Base-by-base conservation (phyloP, 2,329 filamentous ascomycete species). In the Fusarium subtropicale region DNA sequence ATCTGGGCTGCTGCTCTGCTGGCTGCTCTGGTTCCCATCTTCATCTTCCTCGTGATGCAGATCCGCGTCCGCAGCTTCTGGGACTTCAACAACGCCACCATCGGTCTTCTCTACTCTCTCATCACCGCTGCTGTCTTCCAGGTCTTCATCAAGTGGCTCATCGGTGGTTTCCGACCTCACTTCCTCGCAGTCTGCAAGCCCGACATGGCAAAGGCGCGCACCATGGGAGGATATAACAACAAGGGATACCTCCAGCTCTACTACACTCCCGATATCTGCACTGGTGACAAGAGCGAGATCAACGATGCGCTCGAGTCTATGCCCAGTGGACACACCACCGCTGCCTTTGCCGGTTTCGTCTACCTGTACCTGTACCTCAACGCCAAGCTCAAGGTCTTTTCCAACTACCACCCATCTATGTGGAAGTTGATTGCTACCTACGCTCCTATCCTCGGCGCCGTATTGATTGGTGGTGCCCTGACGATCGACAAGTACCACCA, bases 401-500 rank as follows among this genome's bases (percentile, higher is more conserved):
- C 87, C 67, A 90, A 92, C 81, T 90, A 91, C 76, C 91, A 92
- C 75, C 87, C 91, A 0, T 83, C 88, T 15, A 88, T 92, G 85
- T 93, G 91, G 91, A 93, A 93, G 80, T 79, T 92, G 15, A 81
- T 91, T 33, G 85, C 83, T 18, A 81, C 88, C 26, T 91, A 90
- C 72, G 84, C 87, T 0, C 91, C 91, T 0, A 79, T 93, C 4
- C 86, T 93, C 0, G 89, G 88, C 4, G 91, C 91, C 0, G 84
- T 83, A 4, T 81, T 93, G 4, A 92, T 93, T 44, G 90, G 86
- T 2, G 90, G 90, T 8, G 87, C 89, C 0, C 80, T 93, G 12
- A 92, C 90, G 1, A 92, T 93, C 59, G 88, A 93, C 68, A 87
- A 92, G 75, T 92, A 84, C 76, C 91, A 94, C 79, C 90, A 93